These are phyloP conservation scores for Otatea glauca DNA, from an alignment of 176 grass and related monocot species.

Conservation along the genomic window DNA sequence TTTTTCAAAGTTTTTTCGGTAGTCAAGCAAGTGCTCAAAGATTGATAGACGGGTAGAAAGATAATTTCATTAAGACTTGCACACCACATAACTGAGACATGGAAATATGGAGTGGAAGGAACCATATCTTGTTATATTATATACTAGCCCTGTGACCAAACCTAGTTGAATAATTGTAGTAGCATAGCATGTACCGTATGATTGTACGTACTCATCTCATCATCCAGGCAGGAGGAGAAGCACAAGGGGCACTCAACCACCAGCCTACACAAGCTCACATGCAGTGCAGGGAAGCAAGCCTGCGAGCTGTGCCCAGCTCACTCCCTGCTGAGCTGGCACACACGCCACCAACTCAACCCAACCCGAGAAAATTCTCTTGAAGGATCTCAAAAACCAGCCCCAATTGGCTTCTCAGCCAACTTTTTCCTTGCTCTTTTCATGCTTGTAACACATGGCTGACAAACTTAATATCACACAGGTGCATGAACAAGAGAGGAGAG, in stretches of 20 bases:
- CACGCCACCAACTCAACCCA: conserved; percentile 42
- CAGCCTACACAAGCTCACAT: conserved; percentile 57
- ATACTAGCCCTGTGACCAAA: neutral
- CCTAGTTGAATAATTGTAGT: conserved; percentile 43
- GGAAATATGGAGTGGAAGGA: neutral
- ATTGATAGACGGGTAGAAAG: conserved; percentile 24
- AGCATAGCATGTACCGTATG: conserved; percentile 37
- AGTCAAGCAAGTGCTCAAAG: neutral
- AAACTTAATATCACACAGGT: conserved; percentile 61
- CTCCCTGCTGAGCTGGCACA: conserved; percentile 54
- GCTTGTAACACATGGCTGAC: conserved; percentile 54
- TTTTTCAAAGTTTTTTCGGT: neutral
- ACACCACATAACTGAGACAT: conserved; percentile 23
- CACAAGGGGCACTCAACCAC: conserved; percentile 49
- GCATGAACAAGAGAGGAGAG: conserved; percentile 46
- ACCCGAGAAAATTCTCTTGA: conserved; percentile 31
- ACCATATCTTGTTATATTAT: neutral
- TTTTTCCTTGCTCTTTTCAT: conserved; percentile 34
- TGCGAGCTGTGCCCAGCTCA: conserved; percentile 60
- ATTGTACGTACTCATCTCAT: conserved; percentile 33
- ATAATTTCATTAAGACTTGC: conserved; percentile 35
- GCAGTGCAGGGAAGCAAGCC: conserved; percentile 8
- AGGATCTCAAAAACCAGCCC: conserved; percentile 35
- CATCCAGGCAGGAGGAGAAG: conserved; percentile 25
- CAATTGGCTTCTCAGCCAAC: conserved; percentile 30